Evolutionary conservation across 257 asterid species (phyloP), one percentile per base, ranked within the genome.

Genomic region (Linderniella brevidens): DNA sequence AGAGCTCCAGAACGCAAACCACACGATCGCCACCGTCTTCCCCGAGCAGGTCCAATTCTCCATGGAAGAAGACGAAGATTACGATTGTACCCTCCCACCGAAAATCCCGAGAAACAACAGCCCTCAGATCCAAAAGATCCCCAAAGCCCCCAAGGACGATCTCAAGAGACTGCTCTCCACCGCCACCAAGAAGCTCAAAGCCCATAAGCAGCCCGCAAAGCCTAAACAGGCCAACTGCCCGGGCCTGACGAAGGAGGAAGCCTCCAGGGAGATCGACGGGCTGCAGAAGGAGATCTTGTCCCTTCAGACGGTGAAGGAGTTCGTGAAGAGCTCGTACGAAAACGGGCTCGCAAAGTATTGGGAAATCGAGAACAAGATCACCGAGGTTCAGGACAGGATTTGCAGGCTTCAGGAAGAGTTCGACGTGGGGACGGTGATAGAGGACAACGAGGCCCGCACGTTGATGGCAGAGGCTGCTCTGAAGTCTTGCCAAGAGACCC

Each of bases 401-500:
- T 49, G 76, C 50, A 41, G 39, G 13, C 48, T 88, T 67, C 79
- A 76, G 55, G 93, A 80, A 20, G 98, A 88, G 55, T 79, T 72
- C 41, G 73, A 75, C 0, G 71, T 68, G 0, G 74, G 61, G 10
- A 60, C 37, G 0, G 83, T 69, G 9, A 79, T 84, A 8, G 94
- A 84, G 44, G 95, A 81, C 38, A 52, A 68, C 7, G 95, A 80
- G 53, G 95, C 98, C 1, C 73, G 94, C 0, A 72, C 70, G 0
- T 49, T 88, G 51, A 84, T 88, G 94, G 86, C 98, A 3, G 93
- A 77, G 72, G 69, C 93, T 0, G 94, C 96, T 0, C 60, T 88
- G 2, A 78, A 67, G 52, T 78, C 94, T 0, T 84, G 96, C 42
- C 82, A 78, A 54, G 87, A 84, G n/a, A 73, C 87, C 1, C 52